Conservation (phyloP, 306 rosid genomes). For the Pueraria montana region DNA sequence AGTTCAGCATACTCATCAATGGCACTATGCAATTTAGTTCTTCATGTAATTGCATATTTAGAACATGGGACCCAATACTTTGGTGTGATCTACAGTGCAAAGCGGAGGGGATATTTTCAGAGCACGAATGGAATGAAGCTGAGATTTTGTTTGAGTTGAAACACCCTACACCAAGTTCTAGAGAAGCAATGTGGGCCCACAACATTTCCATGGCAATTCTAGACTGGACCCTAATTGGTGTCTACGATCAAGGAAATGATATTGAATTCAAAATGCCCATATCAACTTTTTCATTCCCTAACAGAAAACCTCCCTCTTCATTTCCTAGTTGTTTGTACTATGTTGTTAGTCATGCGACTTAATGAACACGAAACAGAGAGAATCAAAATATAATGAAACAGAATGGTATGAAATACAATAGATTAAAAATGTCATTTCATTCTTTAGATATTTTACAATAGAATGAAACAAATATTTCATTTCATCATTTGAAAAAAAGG, state of each 20-base stretch:
- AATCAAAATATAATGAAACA: too few relatives aligned
- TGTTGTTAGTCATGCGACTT: too few relatives aligned
- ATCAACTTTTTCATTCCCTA: background rate
- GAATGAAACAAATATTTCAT: too few relatives aligned
- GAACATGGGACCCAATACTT: background rate
- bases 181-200: too few relatives aligned
- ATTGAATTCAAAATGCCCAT: background rate
- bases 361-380: too few relatives aligned
- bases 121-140: slow-evolving; percentile 5
- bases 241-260: background rate
- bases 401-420: too few relatives aligned
- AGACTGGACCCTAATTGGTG: background rate
- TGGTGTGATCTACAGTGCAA: slow-evolving; percentile 17
- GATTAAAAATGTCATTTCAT: too few relatives aligned
- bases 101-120: background rate
- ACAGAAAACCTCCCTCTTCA: background rate
- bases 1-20: slow-evolving; percentile 32
- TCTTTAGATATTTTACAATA: too few relatives aligned
- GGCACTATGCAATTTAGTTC: slow-evolving; percentile 21
- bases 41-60: slow-evolving; percentile 6
- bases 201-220: background rate
- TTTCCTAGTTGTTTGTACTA: background rate
- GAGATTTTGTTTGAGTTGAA: slow-evolving; percentile 23
- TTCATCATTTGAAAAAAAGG: too few relatives aligned
- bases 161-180: background rate